These are phyloP conservation scores for Tulasnella sp. DNA, from an alignment of 768 basidiomycete genomes.

Conservation along the genomic window DNA sequence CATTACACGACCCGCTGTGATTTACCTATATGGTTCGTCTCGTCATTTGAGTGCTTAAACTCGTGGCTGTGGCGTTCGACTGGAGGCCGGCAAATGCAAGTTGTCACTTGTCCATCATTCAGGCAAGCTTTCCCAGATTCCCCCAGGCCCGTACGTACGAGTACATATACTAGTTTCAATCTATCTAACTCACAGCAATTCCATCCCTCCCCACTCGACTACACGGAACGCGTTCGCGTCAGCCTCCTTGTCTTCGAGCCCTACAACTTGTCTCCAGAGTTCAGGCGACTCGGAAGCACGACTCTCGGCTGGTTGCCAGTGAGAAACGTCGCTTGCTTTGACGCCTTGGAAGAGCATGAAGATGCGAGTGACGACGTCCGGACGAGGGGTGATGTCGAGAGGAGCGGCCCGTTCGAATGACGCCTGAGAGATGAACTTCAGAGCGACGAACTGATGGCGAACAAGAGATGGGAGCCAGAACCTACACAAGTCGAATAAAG, in stretches of 20 bases:
- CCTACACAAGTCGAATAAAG: slow-evolving; percentile 34
- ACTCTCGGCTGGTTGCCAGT: neutral
- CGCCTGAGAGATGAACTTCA: slow-evolving; percentile 53
- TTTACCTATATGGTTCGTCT: too few relatives aligned
- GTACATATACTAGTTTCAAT: neutral
- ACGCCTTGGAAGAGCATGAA: slow-evolving; percentile 57
- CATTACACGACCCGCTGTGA: too few relatives aligned
- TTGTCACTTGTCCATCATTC: neutral
- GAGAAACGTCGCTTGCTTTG: slow-evolving; percentile 33
- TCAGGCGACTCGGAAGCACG: neutral
- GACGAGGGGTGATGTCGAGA: slow-evolving; percentile 47
- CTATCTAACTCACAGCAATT: neutral
- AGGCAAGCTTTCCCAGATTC: neutral
- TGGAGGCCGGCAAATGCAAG: too few relatives aligned
- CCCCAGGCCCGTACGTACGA: neutral
- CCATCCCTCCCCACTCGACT: slow-evolving; percentile 36
- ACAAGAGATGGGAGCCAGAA: slow-evolving; percentile 54
- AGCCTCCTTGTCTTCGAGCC: neutral
- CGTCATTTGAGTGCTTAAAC: too few relatives aligned
- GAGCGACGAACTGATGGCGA: slow-evolving; percentile 49
- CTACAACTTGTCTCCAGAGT: neutral
- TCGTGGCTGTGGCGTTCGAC: too few relatives aligned
- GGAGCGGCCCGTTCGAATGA: slow-evolving; percentile 50
- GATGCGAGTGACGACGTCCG: slow-evolving; percentile 52
- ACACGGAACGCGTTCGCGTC: slow-evolving; percentile 9